Conservation (phyloP, 495 filamentous ascomycete species). For the Hypoxylon crocopeplum region DNA sequence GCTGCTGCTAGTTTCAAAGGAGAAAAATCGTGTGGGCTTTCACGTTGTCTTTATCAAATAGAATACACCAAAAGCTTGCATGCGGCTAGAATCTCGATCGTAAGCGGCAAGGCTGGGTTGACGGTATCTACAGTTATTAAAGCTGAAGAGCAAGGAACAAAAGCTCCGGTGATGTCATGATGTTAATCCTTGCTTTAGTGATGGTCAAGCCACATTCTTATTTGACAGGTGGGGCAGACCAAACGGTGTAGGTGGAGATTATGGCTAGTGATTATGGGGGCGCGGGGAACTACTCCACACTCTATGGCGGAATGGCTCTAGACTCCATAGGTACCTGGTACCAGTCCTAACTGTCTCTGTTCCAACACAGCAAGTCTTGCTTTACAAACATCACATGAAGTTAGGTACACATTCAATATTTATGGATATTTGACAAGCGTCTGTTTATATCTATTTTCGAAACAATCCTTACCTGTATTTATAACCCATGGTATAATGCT, state of each 20-base stretch:
- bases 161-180: slow-evolving; percentile 31
- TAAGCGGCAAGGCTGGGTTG: slow-evolving; percentile 11
- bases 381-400: too few species aligned
- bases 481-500: too few species aligned
- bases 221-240: slow-evolving; percentile 6
- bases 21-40: slow-evolving; percentile 1
- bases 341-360: not conserved
- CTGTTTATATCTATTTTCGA: too few species aligned
- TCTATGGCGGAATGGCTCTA: not conserved
- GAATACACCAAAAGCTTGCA: not conserved
- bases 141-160: slow-evolving; percentile 23
- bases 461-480: too few species aligned
- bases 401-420: too few species aligned
- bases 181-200: not conserved
- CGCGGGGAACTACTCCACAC: not conserved
- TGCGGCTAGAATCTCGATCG: slow-evolving; percentile 31
- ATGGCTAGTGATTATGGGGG: slow-evolving; percentile 13
- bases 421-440: too few species aligned
- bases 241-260: not conserved
- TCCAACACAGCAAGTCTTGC: not conserved
- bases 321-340: not conserved
- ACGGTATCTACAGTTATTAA: not conserved
- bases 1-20: slow-evolving; percentile 12
- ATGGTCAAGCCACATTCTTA: slow-evolving; percentile 25
- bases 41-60: slow-evolving; percentile 8